Evolutionary conservation across 352 stramenopile genomes (phyloP).

Genomic region (Phytophthora pluvialis): DNA sequence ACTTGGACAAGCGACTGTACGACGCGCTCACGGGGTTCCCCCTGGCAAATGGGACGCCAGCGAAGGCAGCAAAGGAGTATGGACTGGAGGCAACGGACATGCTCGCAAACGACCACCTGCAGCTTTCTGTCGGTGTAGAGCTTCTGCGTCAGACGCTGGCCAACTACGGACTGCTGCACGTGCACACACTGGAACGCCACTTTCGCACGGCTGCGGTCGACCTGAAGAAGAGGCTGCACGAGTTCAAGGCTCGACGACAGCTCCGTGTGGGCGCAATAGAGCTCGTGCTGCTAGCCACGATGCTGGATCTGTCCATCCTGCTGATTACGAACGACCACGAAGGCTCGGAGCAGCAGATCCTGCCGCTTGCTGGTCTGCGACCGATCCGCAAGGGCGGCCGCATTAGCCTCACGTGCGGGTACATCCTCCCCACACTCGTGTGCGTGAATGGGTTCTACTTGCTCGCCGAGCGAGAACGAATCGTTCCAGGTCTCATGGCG

Average conservation of each 20-base stretch:
- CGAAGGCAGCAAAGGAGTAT: conserved; percentile 2
- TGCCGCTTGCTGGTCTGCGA: conserved; percentile 52
- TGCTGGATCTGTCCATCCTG: conserved; percentile 76
- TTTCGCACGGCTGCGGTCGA: conserved; percentile 68
- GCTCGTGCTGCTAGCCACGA: conserved; percentile 74
- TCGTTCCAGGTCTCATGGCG: conserved; percentile 7
- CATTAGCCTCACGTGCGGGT: conserved; percentile 67
- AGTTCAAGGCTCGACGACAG: conserved; percentile 69
- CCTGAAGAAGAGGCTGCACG: conserved; percentile 80
- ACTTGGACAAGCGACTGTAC: conserved; percentile 71
- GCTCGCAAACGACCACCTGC: conserved; percentile 34
- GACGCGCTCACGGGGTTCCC: conserved; percentile 58
- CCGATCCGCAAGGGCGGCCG: conserved; percentile 61
- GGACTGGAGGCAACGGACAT: conserved; percentile 23
- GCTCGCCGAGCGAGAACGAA: conserved; percentile 42
- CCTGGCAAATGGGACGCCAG: neutral
- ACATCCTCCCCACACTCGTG: conserved; percentile 74
- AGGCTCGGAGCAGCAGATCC: conserved; percentile 66
- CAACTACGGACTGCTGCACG: conserved; percentile 77
- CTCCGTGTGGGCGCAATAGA: conserved; percentile 68
- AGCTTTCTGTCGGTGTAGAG: conserved; percentile 49
- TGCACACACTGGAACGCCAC: conserved; percentile 54
- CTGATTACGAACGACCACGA: conserved; percentile 87
- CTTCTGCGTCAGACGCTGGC: conserved; percentile 67
- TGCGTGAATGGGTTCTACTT: conserved; percentile 78